A percentile compares a stretch with the other conserved stretches of the same genome.
These are phyloP conservation scores for Lasiodiplodia sp. DNA, from an alignment of 2,329 filamentous ascomycete genomes.

Conservation along the genomic window DNA sequence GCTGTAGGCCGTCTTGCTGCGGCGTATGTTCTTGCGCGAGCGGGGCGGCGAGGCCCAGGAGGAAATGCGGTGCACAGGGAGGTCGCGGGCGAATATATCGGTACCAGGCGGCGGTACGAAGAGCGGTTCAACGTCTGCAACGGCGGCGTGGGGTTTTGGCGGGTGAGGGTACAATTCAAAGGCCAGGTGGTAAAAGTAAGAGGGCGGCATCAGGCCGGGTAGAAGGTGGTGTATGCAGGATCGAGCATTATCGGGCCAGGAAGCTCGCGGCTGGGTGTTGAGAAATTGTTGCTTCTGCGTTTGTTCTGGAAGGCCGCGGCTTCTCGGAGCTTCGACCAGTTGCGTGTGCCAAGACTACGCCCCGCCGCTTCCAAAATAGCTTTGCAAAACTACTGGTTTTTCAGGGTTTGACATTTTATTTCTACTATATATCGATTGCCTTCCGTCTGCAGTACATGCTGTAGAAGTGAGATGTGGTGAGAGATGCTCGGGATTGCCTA, in stretches of 20 bases:
- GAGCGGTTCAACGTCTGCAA: conserved; percentile 28
- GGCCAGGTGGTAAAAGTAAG: conserved; percentile 69
- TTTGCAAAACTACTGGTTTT: not conserved
- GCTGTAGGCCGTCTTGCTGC: conserved; percentile 38
- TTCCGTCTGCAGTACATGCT: too few species aligned
- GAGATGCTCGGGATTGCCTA: too few species aligned
- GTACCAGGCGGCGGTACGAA: conserved; percentile 51
- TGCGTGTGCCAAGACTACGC: conserved; percentile 21
- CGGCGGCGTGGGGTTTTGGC: conserved; percentile 27
- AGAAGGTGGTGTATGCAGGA: not conserved
- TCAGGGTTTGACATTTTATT: too few species aligned
- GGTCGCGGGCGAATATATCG: conserved; percentile 54
- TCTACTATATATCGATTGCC: too few species aligned
- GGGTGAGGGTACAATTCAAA: conserved; percentile 63
- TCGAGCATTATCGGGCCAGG: not conserved
- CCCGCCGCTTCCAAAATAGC: not conserved
- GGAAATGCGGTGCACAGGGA: conserved; percentile 52
- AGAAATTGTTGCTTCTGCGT: not conserved
- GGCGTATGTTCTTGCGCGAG: conserved; percentile 32
- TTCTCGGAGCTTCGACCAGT: conserved; percentile 23
- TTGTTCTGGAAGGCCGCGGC: conserved; percentile 5
- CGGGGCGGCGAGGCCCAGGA: conserved; percentile 44
- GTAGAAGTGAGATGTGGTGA: too few species aligned
- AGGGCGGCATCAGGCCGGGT: conserved; percentile 49
- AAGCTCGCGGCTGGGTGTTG: not conserved